Conservation (phyloP, 495 filamentous ascomycete genomes). For the Aspergillus diversus region DNA sequence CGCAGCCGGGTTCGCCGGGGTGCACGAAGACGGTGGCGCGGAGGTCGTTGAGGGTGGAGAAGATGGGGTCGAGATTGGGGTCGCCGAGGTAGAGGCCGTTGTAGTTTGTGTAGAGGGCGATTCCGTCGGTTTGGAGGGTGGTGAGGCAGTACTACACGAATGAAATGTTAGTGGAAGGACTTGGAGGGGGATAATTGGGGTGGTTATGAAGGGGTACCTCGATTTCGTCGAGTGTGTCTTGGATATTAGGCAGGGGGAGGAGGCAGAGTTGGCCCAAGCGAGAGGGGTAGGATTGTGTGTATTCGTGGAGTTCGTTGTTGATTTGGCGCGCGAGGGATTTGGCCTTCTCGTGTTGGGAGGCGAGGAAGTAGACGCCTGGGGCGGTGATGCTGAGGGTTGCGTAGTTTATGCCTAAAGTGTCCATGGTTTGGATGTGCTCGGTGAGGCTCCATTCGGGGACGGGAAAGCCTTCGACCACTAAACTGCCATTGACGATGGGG, state of each 20-base stretch:
- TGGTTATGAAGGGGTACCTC: slow-evolving; percentile 24
- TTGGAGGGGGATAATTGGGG: too few species aligned
- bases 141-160: slow-evolving; percentile 30
- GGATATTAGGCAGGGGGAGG: slow-evolving; percentile 50
- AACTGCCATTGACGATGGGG: slow-evolving; percentile 39
- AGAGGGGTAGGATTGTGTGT: slow-evolving; percentile 36
- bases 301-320: slow-evolving; percentile 37
- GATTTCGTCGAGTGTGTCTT: slow-evolving; percentile 44
- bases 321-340: slow-evolving; percentile 27
- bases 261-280: slow-evolving; percentile 55
- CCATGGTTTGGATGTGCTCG: slow-evolving; percentile 50
- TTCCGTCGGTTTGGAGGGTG: slow-evolving; percentile 43
- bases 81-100: slow-evolving; percentile 56
- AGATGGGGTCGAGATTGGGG: slow-evolving; percentile 45
- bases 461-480: slow-evolving; percentile 23
- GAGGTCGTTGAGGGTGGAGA: slow-evolving; percentile 30
- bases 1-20: slow-evolving; percentile 45
- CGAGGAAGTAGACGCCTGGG: slow-evolving; percentile 47
- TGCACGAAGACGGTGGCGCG: slow-evolving; percentile 55
- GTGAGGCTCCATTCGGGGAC: slow-evolving; percentile 43
- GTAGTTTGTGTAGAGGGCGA: slow-evolving; percentile 50
- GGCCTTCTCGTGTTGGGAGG: slow-evolving; percentile 28
- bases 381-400: slow-evolving; percentile 53
- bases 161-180: too few species aligned
- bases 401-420: slow-evolving; percentile 42